Evolutionary conservation across 2,329 filamentous ascomycete genomes (phyloP).

Genomic region (Hypoxylon sp.): DNA sequence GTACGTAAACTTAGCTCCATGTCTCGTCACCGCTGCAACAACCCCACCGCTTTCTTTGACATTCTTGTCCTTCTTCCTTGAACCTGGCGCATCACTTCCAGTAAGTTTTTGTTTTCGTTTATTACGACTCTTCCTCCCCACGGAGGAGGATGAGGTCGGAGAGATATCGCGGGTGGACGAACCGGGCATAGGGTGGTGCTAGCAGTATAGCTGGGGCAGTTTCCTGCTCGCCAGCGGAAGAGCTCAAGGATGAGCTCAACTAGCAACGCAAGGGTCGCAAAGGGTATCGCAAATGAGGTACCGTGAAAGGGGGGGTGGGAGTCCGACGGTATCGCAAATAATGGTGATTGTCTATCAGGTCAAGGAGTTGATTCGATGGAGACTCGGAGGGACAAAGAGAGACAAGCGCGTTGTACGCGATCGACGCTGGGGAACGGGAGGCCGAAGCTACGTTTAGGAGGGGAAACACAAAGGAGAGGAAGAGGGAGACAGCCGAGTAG

Average conservation of each 20-base stretch:
- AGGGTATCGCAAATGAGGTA: conserved; percentile 24
- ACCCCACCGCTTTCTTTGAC: conserved; percentile 56
- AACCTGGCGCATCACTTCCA: conserved; percentile 51
- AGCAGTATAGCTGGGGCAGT: conserved; percentile 52
- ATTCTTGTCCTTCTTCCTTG: conserved; percentile 57
- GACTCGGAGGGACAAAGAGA: conserved; percentile 38
- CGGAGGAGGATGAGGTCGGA: conserved; percentile 50
- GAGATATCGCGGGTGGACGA: conserved; percentile 55
- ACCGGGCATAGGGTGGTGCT: conserved; percentile 56
- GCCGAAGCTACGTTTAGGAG: conserved; percentile 35
- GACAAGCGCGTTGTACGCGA: conserved; percentile 46
- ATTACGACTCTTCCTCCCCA: conserved; percentile 48
- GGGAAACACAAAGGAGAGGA: conserved; percentile 44
- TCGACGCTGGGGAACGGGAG: conserved; percentile 31
- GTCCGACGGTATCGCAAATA: conserved; percentile 31
- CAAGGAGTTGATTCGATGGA: conserved; percentile 29
- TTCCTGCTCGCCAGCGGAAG: conserved; percentile 55
- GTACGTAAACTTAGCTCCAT: conserved; percentile 55
- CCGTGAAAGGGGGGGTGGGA: background rate
- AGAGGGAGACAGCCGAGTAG: conserved; percentile 44
- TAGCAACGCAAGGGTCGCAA: conserved; percentile 37
- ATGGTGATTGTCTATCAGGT: conserved; percentile 30
- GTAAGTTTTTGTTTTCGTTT: conserved; percentile 54
- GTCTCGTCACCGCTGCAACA: conserved; percentile 56
- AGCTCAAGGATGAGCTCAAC: conserved; percentile 51